Evolutionary conservation across 305 asterid genomes (phyloP).

Genomic region (Fraxinus albicans): DNA sequence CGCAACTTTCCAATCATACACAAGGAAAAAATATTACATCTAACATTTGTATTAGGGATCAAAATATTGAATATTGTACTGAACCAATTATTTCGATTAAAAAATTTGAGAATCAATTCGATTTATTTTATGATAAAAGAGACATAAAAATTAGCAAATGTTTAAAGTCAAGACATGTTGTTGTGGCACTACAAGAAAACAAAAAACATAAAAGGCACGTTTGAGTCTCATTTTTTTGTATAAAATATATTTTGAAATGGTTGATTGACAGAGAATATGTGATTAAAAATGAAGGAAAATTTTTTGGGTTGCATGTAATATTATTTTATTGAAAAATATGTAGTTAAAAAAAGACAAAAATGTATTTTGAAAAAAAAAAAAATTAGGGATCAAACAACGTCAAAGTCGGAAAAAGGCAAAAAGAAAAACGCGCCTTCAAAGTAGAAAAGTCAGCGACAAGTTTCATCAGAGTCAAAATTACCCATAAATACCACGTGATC

Average conservation of each 20-base stretch:
- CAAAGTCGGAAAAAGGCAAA: neutral
- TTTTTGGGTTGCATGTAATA: no score
- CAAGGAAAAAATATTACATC: neutral
- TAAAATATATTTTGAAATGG: no score
- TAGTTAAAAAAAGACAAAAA: no score
- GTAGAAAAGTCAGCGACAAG: slow-evolving; percentile 30
- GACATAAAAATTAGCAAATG: neutral
- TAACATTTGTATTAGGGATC: neutral
- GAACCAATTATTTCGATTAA: neutral
- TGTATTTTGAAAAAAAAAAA: no score
- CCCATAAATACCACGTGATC: neutral
- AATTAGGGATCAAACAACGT: neutral
- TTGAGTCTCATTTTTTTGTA: no score
- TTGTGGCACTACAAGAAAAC: neutral
- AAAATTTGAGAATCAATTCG: neutral
- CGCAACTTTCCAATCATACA: no score
- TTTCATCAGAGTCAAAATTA: slow-evolving; percentile 22
- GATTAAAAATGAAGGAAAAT: no score
- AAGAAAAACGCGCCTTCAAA: slow-evolving; percentile 3
- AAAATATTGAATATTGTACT: no score
- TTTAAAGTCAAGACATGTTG: neutral
- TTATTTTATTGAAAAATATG: no score
- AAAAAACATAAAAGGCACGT: neutral
- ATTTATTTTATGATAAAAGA: neutral
- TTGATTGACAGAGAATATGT: no score